Conservation (phyloP, 768 basidiomycete species). For the Boletellus ananiceps region DNA sequence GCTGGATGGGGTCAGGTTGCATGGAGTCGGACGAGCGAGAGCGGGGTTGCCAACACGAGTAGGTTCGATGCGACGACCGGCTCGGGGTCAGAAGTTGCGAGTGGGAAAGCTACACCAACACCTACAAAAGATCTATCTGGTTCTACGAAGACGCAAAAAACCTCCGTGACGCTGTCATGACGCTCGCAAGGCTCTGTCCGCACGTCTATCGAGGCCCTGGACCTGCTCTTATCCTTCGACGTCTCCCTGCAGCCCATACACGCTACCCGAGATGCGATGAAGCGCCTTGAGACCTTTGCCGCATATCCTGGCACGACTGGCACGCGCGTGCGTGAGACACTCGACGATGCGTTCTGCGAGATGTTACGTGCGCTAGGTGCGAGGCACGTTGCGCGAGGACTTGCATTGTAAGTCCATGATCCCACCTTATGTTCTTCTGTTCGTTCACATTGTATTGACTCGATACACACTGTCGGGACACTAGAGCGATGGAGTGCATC, state of each 20-base stretch:
- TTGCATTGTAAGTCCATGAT: slow-evolving; percentile 52
- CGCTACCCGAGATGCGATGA: slow-evolving; percentile 84
- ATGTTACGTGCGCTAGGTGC: slow-evolving; percentile 74
- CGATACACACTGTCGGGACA: not conserved
- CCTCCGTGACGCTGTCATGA: not conserved
- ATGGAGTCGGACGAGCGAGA: slow-evolving; percentile 3
- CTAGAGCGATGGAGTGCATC: slow-evolving; percentile 81
- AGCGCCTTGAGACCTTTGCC: slow-evolving; percentile 87
- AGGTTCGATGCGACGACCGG: not conserved
- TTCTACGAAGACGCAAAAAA: not conserved
- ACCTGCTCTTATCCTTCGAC: slow-evolving; percentile 88
- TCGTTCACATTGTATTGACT: not conserved
- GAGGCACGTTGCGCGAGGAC: slow-evolving; percentile 77
- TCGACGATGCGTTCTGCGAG: slow-evolving; percentile 90
- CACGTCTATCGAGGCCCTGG: slow-evolving; percentile 42
- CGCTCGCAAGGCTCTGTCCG: slow-evolving; percentile 19
- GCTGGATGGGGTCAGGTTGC: slow-evolving; percentile 25
- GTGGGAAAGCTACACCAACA: not conserved
- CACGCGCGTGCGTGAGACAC: slow-evolving; percentile 81
- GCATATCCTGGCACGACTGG: slow-evolving; percentile 87
- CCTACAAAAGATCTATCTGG: not conserved
- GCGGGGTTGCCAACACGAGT: not conserved
- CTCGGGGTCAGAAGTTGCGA: not conserved
- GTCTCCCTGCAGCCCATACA: slow-evolving; percentile 90
- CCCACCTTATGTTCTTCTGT: not conserved